These are phyloP conservation scores for Paraconiothyrium sp. DNA, from an alignment of 2,329 filamentous ascomycete species.

Conservation along the genomic window DNA sequence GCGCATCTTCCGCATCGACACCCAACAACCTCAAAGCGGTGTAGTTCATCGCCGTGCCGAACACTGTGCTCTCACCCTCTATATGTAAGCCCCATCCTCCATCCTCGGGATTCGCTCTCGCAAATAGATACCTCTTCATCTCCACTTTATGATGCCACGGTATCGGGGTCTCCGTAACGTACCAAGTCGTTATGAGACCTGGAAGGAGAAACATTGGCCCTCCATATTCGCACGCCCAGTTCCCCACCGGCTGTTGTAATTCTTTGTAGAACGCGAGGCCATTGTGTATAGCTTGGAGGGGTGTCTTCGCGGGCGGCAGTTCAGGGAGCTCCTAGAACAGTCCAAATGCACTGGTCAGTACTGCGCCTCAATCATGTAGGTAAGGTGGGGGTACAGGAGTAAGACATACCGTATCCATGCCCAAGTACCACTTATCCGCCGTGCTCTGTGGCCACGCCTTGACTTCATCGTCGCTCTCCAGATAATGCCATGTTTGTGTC, in stretches of 20 bases:
- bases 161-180: conserved; percentile 88
- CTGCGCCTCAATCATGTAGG: not conserved
- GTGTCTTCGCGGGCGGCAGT: conserved; percentile 74
- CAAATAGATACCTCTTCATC: conserved; percentile 91
- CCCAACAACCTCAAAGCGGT: conserved; percentile 81
- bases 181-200: conserved; percentile 84
- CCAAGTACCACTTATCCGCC: conserved; percentile 90
- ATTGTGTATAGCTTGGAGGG: conserved; percentile 82
- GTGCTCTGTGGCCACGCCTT: conserved; percentile 84
- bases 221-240: conserved; percentile 98
- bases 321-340: conserved; percentile 73
- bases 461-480: conserved; percentile 74
- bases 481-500: conserved; percentile 92
- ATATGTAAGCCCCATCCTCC: conserved; percentile 98
- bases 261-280: conserved; percentile 88
- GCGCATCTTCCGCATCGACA: conserved; percentile 81
- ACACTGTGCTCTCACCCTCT: conserved; percentile 89
- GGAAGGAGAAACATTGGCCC: conserved; percentile 96
- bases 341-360: not conserved
- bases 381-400: not conserved
- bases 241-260: conserved; percentile 85
- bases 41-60: conserved; percentile 92
- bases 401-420: conserved; percentile 74
- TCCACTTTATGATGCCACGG: conserved; percentile 81
- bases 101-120: conserved; percentile 83